phyloP scores from a whole-genome alignment of 331 rosid genomes.

The Arachis monticola region DNA sequence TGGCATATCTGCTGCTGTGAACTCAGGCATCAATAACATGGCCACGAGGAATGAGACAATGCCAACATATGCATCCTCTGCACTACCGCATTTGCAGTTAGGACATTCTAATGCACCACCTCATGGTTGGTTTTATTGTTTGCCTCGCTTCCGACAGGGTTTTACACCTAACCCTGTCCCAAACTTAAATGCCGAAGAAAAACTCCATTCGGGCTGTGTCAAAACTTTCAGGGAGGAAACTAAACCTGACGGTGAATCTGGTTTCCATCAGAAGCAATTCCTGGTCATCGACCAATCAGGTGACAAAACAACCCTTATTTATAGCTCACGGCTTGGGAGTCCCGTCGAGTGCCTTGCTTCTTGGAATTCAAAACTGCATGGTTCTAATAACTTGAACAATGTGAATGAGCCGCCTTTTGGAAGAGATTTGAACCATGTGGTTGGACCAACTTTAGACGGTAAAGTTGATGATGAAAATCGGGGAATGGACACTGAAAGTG shows the following conservation, averaged over 20 bases:
- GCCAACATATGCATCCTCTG: slow-evolving; percentile 49
- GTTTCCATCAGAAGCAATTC: slow-evolving; percentile 58
- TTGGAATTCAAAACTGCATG: slow-evolving; percentile 51
- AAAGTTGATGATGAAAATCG: slow-evolving; percentile 54
- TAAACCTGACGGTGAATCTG: slow-evolving; percentile 36
- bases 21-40: slow-evolving; percentile 40
- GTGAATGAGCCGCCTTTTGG: slow-evolving; percentile 40
- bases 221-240: slow-evolving; percentile 40
- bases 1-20: slow-evolving; percentile 45
- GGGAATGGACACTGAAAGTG: slow-evolving; percentile 61
- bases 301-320: slow-evolving; percentile 67
- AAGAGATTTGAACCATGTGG: slow-evolving; percentile 43
- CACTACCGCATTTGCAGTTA: slow-evolving; percentile 49
- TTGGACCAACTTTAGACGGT: slow-evolving; percentile 49
- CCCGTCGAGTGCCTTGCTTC: slow-evolving; percentile 62
- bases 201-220: slow-evolving; percentile 31
- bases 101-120: slow-evolving; percentile 66
- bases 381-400: slow-evolving; percentile 38
- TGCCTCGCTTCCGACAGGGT: slow-evolving; percentile 63
- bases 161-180: slow-evolving; percentile 41
- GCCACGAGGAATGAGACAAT: slow-evolving; percentile 45
- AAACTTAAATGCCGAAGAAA: slow-evolving; percentile 39
- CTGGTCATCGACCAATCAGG: slow-evolving; percentile 73
- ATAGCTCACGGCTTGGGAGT: slow-evolving; percentile 60
- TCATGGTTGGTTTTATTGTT: slow-evolving; percentile 72